Conservation (phyloP, 306 rosid species). For the Quercus aquifolioides region DNA sequence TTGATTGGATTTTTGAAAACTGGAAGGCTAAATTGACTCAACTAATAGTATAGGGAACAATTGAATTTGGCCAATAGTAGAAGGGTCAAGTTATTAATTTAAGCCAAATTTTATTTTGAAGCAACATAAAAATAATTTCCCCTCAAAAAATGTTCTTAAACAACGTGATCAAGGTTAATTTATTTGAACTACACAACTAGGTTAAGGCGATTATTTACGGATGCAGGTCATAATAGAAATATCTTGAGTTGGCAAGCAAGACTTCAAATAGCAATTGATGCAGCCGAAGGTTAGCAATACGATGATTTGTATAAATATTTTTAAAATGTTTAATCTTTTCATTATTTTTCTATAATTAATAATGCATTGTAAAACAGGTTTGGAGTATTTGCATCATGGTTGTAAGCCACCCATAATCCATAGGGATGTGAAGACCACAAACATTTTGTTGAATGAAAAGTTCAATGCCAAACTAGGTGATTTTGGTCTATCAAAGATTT, state of each 20-base stretch:
- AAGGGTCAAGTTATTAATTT: too few relatives aligned
- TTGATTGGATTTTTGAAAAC: too few relatives aligned
- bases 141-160: too few relatives aligned
- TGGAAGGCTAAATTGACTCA: too few relatives aligned
- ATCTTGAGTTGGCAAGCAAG: constrained; percentile 45
- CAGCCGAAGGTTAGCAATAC: constrained; percentile 38
- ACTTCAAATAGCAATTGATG: constrained; percentile 41
- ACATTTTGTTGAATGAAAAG: constrained; percentile 38
- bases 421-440: constrained; percentile 49
- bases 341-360: too few relatives aligned
- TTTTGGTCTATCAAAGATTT: constrained; percentile 39
- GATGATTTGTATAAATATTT: not conserved
- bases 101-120: too few relatives aligned
- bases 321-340: not conserved
- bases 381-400: constrained; percentile 56
- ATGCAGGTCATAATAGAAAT: not conserved
- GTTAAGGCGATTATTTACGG: not conserved
- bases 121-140: too few relatives aligned
- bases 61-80: too few relatives aligned
- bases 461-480: constrained; percentile 47
- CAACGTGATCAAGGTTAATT: too few relatives aligned
- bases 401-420: constrained; percentile 41
- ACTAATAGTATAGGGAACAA: too few relatives aligned
- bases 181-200: too few relatives aligned
- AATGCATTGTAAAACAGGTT: constrained; percentile 15